Evolutionary conservation across 306 rosid genomes (phyloP).

Genomic region (Elaeagnus macrophylla): DNA sequence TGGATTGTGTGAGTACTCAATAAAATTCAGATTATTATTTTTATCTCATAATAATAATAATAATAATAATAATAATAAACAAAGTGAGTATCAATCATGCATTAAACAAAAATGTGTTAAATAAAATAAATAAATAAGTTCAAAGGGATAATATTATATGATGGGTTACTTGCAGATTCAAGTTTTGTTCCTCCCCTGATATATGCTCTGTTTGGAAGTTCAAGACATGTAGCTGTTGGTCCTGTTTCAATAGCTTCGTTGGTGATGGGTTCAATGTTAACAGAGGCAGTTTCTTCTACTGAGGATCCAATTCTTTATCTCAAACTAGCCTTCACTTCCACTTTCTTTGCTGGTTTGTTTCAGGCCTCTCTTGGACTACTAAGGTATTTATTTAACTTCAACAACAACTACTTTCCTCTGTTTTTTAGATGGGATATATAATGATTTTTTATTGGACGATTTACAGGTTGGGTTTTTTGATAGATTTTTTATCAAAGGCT

Average conservation of each 20-base stretch:
- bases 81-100: no score
- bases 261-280: constrained; percentile 81
- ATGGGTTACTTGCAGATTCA: constrained; percentile 43
- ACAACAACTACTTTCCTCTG: not conserved
- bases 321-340: constrained; percentile 66
- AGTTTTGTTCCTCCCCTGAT: constrained; percentile 78
- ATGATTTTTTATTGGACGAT: not conserved
- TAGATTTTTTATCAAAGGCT: constrained; percentile 82
- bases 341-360: constrained; percentile 69
- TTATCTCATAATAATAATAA: no score
- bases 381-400: constrained; percentile 28
- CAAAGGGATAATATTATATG: not conserved
- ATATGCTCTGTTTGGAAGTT: constrained; percentile 66
- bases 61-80: no score
- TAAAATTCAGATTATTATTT: not conserved
- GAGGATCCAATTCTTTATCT: constrained; percentile 54
- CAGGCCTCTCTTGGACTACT: constrained; percentile 67
- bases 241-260: constrained; percentile 71
- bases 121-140: no score
- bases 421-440: not conserved
- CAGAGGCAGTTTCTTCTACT: constrained; percentile 37
- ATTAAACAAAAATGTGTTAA: no score
- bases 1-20: constrained; percentile 56
- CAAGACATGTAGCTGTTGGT: constrained; percentile 72
- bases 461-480: constrained; percentile 59